Evolutionary conservation across 2,329 filamentous ascomycete species (phyloP).

Genomic region (Pseudogymnoascus sp.): DNA sequence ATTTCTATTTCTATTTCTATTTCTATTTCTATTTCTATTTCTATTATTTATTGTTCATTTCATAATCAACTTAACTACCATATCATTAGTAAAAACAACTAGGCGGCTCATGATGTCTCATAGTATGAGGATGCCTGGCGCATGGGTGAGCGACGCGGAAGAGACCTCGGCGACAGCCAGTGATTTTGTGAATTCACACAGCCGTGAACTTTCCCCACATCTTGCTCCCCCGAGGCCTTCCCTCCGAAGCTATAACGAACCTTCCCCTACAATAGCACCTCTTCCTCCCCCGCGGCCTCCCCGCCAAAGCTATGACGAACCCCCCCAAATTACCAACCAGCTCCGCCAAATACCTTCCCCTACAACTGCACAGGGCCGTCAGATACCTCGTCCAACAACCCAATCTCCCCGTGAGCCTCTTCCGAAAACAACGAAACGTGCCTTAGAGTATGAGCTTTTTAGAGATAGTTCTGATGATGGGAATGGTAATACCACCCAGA

Average conservation of each 20-base stretch:
- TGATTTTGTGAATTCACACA: not conserved
- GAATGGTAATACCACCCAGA: constrained; percentile 19
- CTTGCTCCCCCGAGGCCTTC: not conserved
- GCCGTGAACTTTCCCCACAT: not conserved
- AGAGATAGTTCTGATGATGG: not conserved
- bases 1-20: too few species aligned
- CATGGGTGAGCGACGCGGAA: not conserved
- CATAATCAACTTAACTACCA: not conserved
- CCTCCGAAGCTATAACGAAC: too few species aligned
- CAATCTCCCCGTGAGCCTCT: not conserved
- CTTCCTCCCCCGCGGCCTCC: too few species aligned
- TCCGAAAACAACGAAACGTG: not conserved
- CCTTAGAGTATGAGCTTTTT: not conserved
- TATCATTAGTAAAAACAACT: not conserved
- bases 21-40: too few species aligned
- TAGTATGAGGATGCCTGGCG: not conserved
- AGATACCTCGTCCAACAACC: not conserved
- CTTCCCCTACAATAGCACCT: too few species aligned
- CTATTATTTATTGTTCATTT: not conserved
- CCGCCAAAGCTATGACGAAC: too few species aligned
- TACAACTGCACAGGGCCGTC: not conserved
- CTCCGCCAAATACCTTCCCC: not conserved
- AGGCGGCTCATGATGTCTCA: not conserved
- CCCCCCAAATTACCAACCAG: not conserved
- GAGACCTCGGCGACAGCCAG: not conserved